phyloP scores from a whole-genome alignment of 345 rosid species.

The Citrus mangshanensis region DNA sequence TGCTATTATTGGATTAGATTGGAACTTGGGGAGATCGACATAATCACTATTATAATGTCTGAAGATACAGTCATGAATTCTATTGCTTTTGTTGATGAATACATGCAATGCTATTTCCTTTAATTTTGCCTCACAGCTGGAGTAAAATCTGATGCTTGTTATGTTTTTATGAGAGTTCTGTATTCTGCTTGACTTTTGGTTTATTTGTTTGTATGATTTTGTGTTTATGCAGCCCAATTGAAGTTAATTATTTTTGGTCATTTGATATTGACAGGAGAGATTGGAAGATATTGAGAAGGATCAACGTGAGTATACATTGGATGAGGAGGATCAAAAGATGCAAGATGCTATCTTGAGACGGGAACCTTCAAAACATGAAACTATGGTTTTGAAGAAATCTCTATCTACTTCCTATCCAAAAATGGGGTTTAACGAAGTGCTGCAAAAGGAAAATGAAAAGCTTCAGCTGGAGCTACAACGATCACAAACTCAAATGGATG shows the following conservation, averaged over 20 bases:
- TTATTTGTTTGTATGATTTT: neutral
- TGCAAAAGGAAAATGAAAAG: constrained; percentile 70
- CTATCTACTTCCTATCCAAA: constrained; percentile 89
- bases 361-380: constrained; percentile 62
- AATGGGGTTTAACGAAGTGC: constrained; percentile 76
- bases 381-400: constrained; percentile 71
- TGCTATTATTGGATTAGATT: neutral
- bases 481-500: constrained; percentile 82
- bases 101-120: neutral
- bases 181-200: neutral
- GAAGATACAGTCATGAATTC: neutral
- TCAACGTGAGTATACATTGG: constrained; percentile 86
- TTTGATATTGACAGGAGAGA: constrained; percentile 58
- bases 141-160: neutral
- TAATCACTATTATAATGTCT: neutral
- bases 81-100: neutral
- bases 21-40: neutral
- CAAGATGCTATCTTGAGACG: constrained; percentile 76
- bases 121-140: neutral
- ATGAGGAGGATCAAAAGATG: constrained; percentile 87
- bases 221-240: neutral
- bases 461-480: constrained; percentile 78
- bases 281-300: constrained; percentile 82
- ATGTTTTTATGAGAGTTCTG: neutral
- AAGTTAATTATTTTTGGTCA: constrained; percentile 9